Evolutionary conservation across 495 filamentous ascomycete species (phyloP), one percentile per base, ranked within the genome.

Genomic region (Pyrenopolyporus hunteri): DNA sequence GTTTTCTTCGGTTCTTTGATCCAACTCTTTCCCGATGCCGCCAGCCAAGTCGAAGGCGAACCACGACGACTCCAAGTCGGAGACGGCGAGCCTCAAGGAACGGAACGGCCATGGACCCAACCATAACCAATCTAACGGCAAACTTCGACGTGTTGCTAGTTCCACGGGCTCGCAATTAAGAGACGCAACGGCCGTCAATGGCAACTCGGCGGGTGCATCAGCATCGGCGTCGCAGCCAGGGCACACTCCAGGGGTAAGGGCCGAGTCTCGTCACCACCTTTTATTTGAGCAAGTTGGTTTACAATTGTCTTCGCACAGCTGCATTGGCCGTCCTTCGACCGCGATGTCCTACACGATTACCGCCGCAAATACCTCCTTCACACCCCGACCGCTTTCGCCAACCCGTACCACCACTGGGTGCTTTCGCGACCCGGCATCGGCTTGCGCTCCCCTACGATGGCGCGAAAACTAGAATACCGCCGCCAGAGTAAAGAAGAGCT

Each of bases 401-500:
- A 80, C 55, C 82, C 87, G 29, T 86, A 88, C 72, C 87, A 88
- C 72, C 86, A 88, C 64, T 81, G 87, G 66, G 76, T 91, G 17
- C 83, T 95, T 55, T 85, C 86, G 3, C 84, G 83, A 57, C 78
- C 83, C 2, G 85, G 89, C 42, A 82, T 94, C 63, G 91, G 91
- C 17, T 74, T 85, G 43, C 79, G 81, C 63, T 89, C 86, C 0
- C 87, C 89, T n/a, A 90, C 87, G 14, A 90, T 90, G 81, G 85
- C 85, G 43, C 70, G 83, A 48, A 78, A 76, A 48, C 84, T 82
- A 68, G 79, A 83, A 25, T 76, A 85, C 47, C 71, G 89, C 43
- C 80, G 89, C 48, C 85, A 93, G 68, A 82, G 81, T 66, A 89
- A 90, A 68, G 87, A 93, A 20, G 83, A 92, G 64, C 80, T 97